Base-by-base conservation (phyloP, 2,329 filamentous ascomycete genomes). In the Aspergillus japonicus region DNA sequence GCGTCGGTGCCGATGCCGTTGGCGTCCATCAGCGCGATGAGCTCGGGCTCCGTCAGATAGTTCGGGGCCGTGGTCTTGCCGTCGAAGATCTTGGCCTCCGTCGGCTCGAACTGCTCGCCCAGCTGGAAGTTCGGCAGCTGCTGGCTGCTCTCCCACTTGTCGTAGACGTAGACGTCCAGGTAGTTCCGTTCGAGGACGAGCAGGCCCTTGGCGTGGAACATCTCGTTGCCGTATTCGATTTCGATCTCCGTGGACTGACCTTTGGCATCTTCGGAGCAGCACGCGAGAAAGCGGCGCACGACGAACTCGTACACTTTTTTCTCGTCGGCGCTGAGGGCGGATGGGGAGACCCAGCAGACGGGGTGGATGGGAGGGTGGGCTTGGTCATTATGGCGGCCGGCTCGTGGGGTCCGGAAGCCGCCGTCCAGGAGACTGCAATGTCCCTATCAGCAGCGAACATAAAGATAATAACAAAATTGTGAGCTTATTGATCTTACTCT, bases 1-100 rank as follows among this genome's bases (percentile, higher is more conserved):
- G 95, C 95, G 78, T 99, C 95, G 10, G 95, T 99, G 12, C 95
- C 95, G 64, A 99, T 99, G 2, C 95, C 95, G 72, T 99, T 99
- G 49, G 92, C 93, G 78, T 99, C 95, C 95, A 99, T 99, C 11
- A 99, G 84, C 3, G 89, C 90, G 71, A 99, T 96, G 26, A 99
- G 82, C 73, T 99, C 95, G 0, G 95, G 93, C 73, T 99, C 95
- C 0, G 95, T 98, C 31, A 99, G 82, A 72, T 96, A 97, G 23
- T 84, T 86, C 0, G 95, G 95, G 12, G 93, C 82, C 1, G 84
- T 85, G 0, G 95, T 99, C 75, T 96, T 90, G n/a, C 95, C 94
- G 68, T 98, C 92, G 0, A 86, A 88, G 77, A 99, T 92, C 68
- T 89, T 87, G 4, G 92, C 94, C 77, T 97, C 93, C 1, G 88